phyloP scores from a whole-genome alignment of 129 eudicot genomes.

The Arctium minus region DNA sequence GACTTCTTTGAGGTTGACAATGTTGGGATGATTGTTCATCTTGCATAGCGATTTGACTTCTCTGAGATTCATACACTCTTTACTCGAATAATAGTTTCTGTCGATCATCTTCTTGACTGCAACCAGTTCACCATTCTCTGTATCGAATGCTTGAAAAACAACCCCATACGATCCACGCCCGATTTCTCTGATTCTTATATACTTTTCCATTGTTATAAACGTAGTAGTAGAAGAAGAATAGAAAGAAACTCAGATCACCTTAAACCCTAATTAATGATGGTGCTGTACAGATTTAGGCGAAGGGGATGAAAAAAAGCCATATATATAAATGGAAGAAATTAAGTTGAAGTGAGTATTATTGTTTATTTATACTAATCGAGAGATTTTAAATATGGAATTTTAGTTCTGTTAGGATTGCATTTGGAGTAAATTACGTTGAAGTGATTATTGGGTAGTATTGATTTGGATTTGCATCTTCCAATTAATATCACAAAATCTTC shows the following conservation, averaged over 20 bases:
- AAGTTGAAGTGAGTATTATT: too few species aligned
- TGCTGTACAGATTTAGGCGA: too few species aligned
- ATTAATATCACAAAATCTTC: too few species aligned
- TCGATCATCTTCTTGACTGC: slow-evolving; percentile 8
- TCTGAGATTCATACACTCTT: slow-evolving; percentile 5
- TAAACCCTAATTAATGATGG: neutral
- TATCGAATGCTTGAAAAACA: neutral
- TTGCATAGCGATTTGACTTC: slow-evolving; percentile 10
- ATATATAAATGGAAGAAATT: too few species aligned
- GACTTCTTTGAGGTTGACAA: neutral
- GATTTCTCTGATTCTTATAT: neutral
- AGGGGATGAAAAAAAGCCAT: too few species aligned
- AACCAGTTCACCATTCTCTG: neutral
- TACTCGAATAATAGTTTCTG: neutral
- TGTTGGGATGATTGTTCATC: neutral
- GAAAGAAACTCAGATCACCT: neutral
- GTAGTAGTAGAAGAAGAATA: neutral
- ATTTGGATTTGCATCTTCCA: too few species aligned
- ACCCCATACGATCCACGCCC: slow-evolving; percentile 13
- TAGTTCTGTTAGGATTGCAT: too few species aligned
- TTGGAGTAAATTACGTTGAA: too few species aligned
- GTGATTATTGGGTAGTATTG: too few species aligned
- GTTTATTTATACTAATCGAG: too few species aligned
- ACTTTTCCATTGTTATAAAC: neutral
- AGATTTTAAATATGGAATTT: too few species aligned